phyloP scores from a whole-genome alignment of 208 protist genomes.

The Wallacemonas sp. region DNA sequence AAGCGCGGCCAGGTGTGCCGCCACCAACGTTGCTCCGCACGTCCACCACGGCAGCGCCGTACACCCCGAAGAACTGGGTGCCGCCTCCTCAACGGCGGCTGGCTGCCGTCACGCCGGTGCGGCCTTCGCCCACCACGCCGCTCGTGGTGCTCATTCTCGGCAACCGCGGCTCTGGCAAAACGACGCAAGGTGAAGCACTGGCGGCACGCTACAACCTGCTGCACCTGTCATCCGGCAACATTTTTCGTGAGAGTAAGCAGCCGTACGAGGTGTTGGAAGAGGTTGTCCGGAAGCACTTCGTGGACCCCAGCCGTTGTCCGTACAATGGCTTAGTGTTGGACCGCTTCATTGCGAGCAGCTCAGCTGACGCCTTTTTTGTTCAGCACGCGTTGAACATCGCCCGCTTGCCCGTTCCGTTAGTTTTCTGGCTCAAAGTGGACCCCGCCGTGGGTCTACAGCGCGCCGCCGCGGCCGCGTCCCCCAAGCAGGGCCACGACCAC shows the following conservation, averaged over 20 bases:
- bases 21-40: neutral
- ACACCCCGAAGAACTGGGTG: constrained; percentile 5
- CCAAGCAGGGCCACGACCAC: constrained; percentile 42
- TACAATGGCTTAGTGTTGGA: constrained; percentile 85
- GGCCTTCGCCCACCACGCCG: constrained; percentile 23
- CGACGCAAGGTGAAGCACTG: constrained; percentile 51
- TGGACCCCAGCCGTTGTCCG: constrained; percentile 25
- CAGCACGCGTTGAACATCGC: constrained; percentile 51
- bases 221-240: constrained; percentile 61
- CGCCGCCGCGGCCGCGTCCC: constrained; percentile 45
- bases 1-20: neutral
- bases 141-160: constrained; percentile 80
- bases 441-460: constrained; percentile 54
- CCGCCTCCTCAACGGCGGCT: neutral
- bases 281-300: constrained; percentile 64
- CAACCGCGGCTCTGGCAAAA: constrained; percentile 80
- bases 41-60: neutral
- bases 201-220: constrained; percentile 74
- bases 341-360: constrained; percentile 76
- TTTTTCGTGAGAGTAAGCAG: constrained; percentile 69
- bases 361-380: constrained; percentile 85
- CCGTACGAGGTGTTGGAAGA: constrained; percentile 69
- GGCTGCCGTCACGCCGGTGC: neutral
- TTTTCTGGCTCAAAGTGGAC: constrained; percentile 75
- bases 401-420: constrained; percentile 63